phyloP scores from a whole-genome alignment of 306 rosid species.

The Cicer chorassanicum region DNA sequence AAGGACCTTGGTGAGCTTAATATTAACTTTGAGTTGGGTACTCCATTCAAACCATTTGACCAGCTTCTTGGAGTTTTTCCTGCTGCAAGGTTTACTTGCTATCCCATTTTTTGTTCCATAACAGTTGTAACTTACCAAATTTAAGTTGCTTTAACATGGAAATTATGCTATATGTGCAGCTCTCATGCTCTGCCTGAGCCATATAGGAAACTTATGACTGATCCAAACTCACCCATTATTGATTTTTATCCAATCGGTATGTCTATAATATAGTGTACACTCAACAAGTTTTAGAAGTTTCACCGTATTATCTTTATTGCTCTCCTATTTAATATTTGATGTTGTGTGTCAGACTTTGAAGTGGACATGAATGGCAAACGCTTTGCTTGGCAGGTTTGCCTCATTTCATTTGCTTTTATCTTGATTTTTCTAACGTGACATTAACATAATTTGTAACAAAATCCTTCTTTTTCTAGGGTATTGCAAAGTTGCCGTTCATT shows the following conservation, averaged over 20 bases:
- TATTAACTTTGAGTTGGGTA: conserved; percentile 72
- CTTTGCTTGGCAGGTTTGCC: conserved; percentile 88
- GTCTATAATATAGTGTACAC: conserved; percentile 36
- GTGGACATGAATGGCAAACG: conserved; percentile 99
- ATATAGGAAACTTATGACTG: conserved; percentile 85
- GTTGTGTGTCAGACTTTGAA: conserved; percentile 76
- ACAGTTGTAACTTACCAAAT: neutral
- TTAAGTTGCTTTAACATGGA: conserved; percentile 22
- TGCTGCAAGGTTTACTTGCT: conserved; percentile 77
- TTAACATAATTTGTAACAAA: conserved; percentile 5
- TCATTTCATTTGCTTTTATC: conserved; percentile 4
- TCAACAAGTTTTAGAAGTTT: neutral
- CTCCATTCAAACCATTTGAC: conserved; percentile 95
- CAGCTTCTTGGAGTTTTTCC: conserved; percentile 98
- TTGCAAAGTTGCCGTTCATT: conserved; percentile 96
- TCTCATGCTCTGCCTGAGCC: conserved; percentile 93
- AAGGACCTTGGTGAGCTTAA: conserved; percentile 71
- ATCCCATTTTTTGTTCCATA: neutral
- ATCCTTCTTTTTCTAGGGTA: conserved; percentile 64
- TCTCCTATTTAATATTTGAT: conserved; percentile 40
- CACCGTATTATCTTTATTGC: neutral
- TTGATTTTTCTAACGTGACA: conserved; percentile 14
- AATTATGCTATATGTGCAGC: conserved; percentile 57
- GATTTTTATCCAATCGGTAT: conserved; percentile 93
- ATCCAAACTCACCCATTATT: conserved; percentile 80